Percentiles rank a stretch among this genome's conserved stretches.
These are phyloP conservation scores for Neofusicoccum sp. DNA, from an alignment of 2,329 filamentous ascomycete genomes.

Conservation along the genomic window DNA sequence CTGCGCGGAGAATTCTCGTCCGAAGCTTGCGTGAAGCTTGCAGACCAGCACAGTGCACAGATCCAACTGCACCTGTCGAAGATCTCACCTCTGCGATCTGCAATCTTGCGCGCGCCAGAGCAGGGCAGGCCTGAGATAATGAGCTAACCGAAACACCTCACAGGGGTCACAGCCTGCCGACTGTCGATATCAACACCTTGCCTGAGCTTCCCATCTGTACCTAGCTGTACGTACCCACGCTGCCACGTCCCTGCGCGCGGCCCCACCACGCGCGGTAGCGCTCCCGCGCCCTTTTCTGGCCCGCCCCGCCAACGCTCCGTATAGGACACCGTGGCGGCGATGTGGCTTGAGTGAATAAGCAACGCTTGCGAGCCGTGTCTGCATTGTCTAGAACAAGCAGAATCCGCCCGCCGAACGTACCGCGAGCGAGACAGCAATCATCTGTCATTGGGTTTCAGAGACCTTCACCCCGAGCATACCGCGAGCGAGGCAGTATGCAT, in stretches of 20 bases:
- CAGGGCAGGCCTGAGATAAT: too few relatives aligned
- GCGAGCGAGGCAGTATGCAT: background rate
- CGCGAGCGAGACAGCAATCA: background rate
- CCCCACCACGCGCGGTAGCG: conserved; percentile 2
- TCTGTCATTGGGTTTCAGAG: too few relatives aligned
- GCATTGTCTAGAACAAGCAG: background rate
- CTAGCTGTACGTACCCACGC: background rate
- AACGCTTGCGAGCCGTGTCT: too few relatives aligned
- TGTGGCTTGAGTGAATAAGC: too few relatives aligned
- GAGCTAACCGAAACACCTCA: too few relatives aligned
- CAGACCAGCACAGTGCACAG: background rate
- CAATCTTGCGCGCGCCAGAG: too few relatives aligned
- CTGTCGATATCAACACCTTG: background rate
- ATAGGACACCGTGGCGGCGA: too few relatives aligned
- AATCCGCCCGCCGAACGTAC: background rate
- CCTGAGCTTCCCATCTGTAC: background rate
- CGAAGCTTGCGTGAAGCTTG: background rate
- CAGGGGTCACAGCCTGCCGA: too few relatives aligned
- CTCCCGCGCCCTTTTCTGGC: background rate
- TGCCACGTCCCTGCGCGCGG: background rate
- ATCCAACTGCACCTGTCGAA: conserved; percentile 7
- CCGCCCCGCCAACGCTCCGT: background rate
- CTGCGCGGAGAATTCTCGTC: background rate
- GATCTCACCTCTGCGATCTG: background rate
- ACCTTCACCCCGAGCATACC: too few relatives aligned